Percentiles rank a stretch among this genome's conserved stretches.
phyloP scores from a whole-genome alignment of 2,329 filamentous ascomycete species.

The Aspergillus neoniger region DNA sequence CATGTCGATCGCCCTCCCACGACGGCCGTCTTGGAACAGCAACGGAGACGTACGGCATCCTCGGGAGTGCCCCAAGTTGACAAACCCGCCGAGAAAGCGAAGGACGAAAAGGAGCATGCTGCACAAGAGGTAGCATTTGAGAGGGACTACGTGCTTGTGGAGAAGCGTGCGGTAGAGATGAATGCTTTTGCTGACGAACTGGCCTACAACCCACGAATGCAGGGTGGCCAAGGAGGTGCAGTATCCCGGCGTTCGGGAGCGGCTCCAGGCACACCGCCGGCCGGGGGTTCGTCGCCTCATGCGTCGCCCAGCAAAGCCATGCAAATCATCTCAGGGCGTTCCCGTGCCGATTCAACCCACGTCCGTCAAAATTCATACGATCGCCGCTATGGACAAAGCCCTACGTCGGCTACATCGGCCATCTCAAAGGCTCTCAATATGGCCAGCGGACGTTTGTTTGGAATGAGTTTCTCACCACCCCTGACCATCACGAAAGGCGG shows the following conservation, averaged over 20 bases:
- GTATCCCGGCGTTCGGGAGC: slow-evolving; percentile 72
- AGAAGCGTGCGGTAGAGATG: slow-evolving; percentile 92
- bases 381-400: slow-evolving; percentile 70
- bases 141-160: slow-evolving; percentile 91
- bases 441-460: slow-evolving; percentile 67
- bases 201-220: slow-evolving; percentile 73
- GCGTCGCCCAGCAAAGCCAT: slow-evolving; percentile 70
- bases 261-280: slow-evolving; percentile 71
- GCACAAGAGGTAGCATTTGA: slow-evolving; percentile 89
- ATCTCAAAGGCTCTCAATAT: slow-evolving; percentile 95
- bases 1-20: slow-evolving; percentile 36
- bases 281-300: slow-evolving; percentile 68
- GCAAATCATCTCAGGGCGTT: slow-evolving; percentile 69
- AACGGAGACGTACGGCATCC: slow-evolving; percentile 55
- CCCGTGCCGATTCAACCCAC: slow-evolving; percentile 61
- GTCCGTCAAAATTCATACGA: slow-evolving; percentile 80
- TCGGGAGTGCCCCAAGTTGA: slow-evolving; percentile 50
- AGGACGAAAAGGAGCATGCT: slow-evolving; percentile 60
- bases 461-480: slow-evolving; percentile 54
- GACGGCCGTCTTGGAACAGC: slow-evolving; percentile 59
- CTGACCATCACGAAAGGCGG: slow-evolving; percentile 48
- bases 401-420: slow-evolving; percentile 80
- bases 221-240: slow-evolving; percentile 59
- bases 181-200: slow-evolving; percentile 96
- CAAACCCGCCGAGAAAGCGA: slow-evolving; percentile 34